Conservation (phyloP, 2,329 filamentous ascomycete genomes). For the Phoma sp. region DNA sequence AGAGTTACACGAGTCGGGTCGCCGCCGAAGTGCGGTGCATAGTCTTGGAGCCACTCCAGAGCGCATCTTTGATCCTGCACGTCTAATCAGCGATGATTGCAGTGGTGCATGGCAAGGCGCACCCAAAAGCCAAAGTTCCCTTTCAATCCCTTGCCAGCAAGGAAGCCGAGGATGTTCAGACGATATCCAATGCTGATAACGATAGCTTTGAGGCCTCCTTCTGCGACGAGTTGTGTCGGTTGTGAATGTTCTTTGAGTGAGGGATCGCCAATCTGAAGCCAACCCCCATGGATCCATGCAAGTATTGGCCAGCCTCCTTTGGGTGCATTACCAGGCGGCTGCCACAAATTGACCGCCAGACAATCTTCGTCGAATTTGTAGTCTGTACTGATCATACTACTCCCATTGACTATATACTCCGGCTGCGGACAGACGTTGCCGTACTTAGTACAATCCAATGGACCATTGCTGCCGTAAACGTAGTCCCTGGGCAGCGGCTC, state of each 20-base stretch:
- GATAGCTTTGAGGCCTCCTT: constrained; percentile 9
- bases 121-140: constrained; percentile 16
- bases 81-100: background rate
- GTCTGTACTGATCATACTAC: constrained; percentile 4
- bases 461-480: constrained; percentile 5
- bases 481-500: constrained; percentile 6
- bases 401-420: constrained; percentile 6
- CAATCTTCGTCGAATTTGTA: constrained; percentile 10
- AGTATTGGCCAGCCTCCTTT: constrained; percentile 11
- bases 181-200: constrained; percentile 15
- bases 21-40: background rate
- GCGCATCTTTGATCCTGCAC: constrained; percentile 7
- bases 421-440: constrained; percentile 13
- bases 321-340: constrained; percentile 6
- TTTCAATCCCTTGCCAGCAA: constrained; percentile 9
- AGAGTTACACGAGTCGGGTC: constrained; percentile 3
- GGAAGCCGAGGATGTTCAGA: constrained; percentile 16
- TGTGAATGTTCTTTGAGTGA: constrained; percentile 7
- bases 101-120: background rate
- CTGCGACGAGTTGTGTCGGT: constrained; percentile 12
- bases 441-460: constrained; percentile 8
- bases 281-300: constrained; percentile 11
- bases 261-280: constrained; percentile 12
- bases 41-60: constrained; percentile 8
- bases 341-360: constrained; percentile 11